Base-by-base conservation (phyloP, 371 early-diverging fungal genomes). In the Syncephalastrum sp. region DNA sequence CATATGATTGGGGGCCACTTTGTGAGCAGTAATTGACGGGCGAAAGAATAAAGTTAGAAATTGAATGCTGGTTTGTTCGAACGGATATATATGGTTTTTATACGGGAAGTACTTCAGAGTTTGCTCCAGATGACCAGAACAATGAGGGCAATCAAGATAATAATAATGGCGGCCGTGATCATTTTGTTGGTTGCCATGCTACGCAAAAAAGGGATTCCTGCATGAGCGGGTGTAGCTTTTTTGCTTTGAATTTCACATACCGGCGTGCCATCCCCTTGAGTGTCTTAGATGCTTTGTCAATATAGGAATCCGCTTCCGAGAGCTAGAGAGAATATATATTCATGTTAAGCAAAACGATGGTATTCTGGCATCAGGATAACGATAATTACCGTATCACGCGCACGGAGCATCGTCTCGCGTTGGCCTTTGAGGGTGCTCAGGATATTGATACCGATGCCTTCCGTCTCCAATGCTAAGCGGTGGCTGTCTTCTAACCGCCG, bases 141-240 rank as follows among this genome's bases (percentile, higher is more conserved):
- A 59, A 96, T 95, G 27, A 97, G 67, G 13, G 90, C 79, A 21
- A 92, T 82, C 15, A 96, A 83, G 38, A 92, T 74, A 24, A 87
- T 70, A 56, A 96, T 91, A 62, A 96, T 93, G 12, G 88, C 89
- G 16, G 84, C 90, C 0, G 93, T 91, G 42, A 97, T 85, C 68
- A 93, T 64, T 69, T 92, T 92, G 85, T 93, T 95, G 17, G 90
- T 86, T 19, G 88, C 84, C 88, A 95, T 85, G 42, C 96, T 94
- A 79, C 50, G 38, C 44, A 50, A 41, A 50, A 63, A 42, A 55
- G 14, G 23, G 21, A 47, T 47, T 51, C 33, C 17, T 51, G 15
- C 25, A 19, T 25, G n/a, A 50, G 45, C 42, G n/a, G 41, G 16
- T 38, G 17, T 38, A 15, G 56, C 12, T n/a, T 51, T 38, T 33